Evolutionary conservation across 1,139 yeast species (phyloP).

Genomic region (Sugiyamaella castrensis): DNA sequence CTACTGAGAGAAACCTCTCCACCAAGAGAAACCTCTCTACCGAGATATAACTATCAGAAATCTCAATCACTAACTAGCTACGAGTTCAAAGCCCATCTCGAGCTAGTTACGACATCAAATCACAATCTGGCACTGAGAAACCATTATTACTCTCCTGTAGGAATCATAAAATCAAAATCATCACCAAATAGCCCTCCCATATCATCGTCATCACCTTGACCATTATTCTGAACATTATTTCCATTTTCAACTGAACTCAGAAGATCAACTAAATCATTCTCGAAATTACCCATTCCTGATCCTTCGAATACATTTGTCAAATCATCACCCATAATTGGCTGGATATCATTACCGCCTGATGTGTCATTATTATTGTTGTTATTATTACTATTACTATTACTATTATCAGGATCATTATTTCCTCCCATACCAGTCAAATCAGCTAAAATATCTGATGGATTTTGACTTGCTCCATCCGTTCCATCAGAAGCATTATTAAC

Average conservation of each 20-base stretch:
- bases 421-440: no score
- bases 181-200: conserved; percentile 31
- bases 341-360: conserved; percentile 8
- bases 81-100: no score
- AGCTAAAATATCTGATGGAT: no score
- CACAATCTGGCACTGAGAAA: no score
- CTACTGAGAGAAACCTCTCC: no score
- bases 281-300: conserved; percentile 7
- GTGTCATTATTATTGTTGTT: conserved; percentile 3
- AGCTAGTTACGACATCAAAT: no score
- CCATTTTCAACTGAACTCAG: conserved; percentile 10
- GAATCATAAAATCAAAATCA: conserved; percentile 28
- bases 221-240: conserved; percentile 4
- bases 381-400: background rate
- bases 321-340: background rate
- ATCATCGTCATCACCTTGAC: conserved; percentile 13
- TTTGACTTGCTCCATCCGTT: no score
- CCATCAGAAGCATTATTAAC: no score
- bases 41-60: no score
- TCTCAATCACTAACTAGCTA: no score
- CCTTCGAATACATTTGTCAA: conserved; percentile 2
- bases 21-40: no score
- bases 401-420: background rate
- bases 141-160: conserved; percentile 6
- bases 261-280: conserved; percentile 15